Base-by-base conservation (phyloP, 148 eudicot species). In the Fallopia convolvulus region DNA sequence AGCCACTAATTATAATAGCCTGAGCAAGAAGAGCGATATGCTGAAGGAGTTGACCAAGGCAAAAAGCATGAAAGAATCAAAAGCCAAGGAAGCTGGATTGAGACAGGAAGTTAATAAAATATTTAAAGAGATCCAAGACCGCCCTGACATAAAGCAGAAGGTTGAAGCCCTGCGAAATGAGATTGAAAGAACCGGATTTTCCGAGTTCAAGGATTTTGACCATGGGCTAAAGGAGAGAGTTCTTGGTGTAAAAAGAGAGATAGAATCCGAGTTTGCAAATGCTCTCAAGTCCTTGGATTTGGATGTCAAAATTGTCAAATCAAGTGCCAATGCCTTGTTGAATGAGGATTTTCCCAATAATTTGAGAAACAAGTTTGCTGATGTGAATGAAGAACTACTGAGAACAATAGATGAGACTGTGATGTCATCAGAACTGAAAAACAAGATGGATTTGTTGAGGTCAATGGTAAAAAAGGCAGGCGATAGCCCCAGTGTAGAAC, bases 101-200 rank as follows among this genome's bases (percentile, higher is more conserved):
- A 85, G 87, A 81, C 81, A 83, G 52, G 86, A 85, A 78, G 77
- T 89, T 18, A 84, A 85, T 44, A 83, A 87, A 80, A 89, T 75
- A 78, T 86, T 89, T 72, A 76, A 84, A 49, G 90, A 88, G 80
- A 53, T 84, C 75, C 76, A 84, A 15, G 82, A 84, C 56, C 83
- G 83, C 30, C 79, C 95, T 79, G 89, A 86, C 58, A 56, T 92
- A 63, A 89, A 89, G 78, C 80, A 86, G 39, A 92, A 87, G 88
- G 60, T 89, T 48, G 95, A 88, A 77, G 77, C 72, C 15, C 81
- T 94, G 75, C 89, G 87, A 73, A 85, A 84, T 77, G 97, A 92
- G 79, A 75, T 92, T 76, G 77, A 82, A 55, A 85, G 85, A 13
- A 83, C 90, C 13, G 91, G 95, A 18, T 83, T 79, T 17, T 79